Percentiles rank a stretch among this genome's conserved stretches.
phyloP scores from a whole-genome alignment of 2,329 filamentous ascomycete species.

The Achaetomium macrosporum region DNA sequence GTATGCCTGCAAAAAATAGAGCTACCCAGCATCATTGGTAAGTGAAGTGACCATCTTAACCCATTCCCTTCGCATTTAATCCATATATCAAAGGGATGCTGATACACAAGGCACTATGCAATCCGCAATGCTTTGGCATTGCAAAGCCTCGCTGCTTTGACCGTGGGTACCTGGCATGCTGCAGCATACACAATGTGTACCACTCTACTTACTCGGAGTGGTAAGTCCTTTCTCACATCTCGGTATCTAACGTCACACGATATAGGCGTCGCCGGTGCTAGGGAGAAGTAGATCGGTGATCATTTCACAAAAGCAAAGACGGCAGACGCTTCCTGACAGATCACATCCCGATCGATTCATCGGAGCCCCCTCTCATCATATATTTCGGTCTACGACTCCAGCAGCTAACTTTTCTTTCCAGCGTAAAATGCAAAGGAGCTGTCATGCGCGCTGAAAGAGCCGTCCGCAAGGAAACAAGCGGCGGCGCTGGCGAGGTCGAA shows the following conservation, averaged over 20 bases:
- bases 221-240: slow-evolving; percentile 6
- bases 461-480: neutral
- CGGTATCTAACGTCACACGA: too few species aligned
- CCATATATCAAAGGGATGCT: neutral
- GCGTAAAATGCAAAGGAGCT: slow-evolving; percentile 6
- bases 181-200: slow-evolving; percentile 7
- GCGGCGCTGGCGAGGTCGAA: too few species aligned
- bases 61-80: neutral
- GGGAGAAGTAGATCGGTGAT: too few species aligned
- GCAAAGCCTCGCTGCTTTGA: slow-evolving; percentile 13
- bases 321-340: too few species aligned
- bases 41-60: too few species aligned
- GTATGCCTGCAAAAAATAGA: neutral
- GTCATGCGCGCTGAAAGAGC: slow-evolving; percentile 6
- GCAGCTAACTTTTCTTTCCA: neutral
- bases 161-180: slow-evolving; percentile 4
- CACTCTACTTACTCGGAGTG: slow-evolving; percentile 7
- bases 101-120: neutral
- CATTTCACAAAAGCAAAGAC: too few species aligned
- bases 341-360: too few species aligned
- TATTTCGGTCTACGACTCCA: neutral
- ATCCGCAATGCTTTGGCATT: slow-evolving; percentile 8
- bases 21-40: slow-evolving; percentile 14
- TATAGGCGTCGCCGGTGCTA: too few species aligned
- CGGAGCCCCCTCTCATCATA: too few species aligned